These are phyloP conservation scores for Scedosporium dehoogii DNA, from an alignment of 2,329 filamentous ascomycete species.

Conservation along the genomic window DNA sequence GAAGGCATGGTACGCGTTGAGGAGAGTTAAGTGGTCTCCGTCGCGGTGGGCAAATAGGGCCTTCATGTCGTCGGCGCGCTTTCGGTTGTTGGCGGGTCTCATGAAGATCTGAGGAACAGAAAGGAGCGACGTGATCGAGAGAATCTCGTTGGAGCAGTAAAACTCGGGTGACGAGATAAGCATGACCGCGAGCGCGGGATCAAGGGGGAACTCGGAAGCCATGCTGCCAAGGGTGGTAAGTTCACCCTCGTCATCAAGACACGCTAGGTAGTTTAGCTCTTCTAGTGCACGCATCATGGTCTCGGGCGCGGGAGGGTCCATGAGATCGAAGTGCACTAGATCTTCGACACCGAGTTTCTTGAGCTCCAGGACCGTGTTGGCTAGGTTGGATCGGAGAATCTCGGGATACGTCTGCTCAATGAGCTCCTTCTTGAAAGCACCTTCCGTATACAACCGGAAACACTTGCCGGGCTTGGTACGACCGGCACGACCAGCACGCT, in stretches of 20 bases:
- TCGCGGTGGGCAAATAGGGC: conserved; percentile 83
- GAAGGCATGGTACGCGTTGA: conserved; percentile 98
- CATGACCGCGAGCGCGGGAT: conserved; percentile 93
- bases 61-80: conserved; percentile 97
- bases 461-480: conserved; percentile 98
- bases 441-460: conserved; percentile 92
- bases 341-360: conserved; percentile 96
- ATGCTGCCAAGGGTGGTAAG: conserved; percentile 76
- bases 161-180: conserved; percentile 95
- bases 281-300: conserved; percentile 97
- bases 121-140: conserved; percentile 86
- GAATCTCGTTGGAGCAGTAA: conserved; percentile 96
- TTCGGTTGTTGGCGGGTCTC: conserved; percentile 73
- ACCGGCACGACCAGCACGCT: conserved; percentile 96
- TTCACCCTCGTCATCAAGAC: conserved; percentile 91
- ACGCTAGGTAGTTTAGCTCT: conserved; percentile 94
- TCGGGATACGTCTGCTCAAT: conserved; percentile 97
- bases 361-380: conserved; percentile 88
- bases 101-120: conserved; percentile 93
- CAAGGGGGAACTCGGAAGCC: conserved; percentile 90
- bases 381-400: conserved; percentile 86
- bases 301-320: conserved; percentile 96
- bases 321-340: conserved; percentile 94
- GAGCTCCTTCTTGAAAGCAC: conserved; percentile 92
- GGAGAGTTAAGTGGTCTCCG: conserved; percentile 88